These are phyloP conservation scores for Pugionium cornutum DNA, from an alignment of 345 rosid genomes.

Conservation along the genomic window DNA sequence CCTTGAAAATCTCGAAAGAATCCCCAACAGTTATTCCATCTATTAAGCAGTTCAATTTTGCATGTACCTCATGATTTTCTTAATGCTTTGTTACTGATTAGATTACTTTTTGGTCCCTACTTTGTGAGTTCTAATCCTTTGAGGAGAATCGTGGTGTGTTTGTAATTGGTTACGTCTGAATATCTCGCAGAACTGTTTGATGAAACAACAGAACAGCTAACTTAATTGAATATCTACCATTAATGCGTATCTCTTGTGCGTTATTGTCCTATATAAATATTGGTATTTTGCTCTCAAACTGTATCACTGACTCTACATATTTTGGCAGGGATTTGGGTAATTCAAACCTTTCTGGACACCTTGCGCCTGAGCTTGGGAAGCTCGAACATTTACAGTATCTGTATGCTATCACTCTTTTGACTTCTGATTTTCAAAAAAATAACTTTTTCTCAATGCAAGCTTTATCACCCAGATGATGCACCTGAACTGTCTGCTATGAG, in stretches of 20 bases:
- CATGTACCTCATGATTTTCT: slow-evolving; percentile 28
- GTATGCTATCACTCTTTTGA: slow-evolving; percentile 48
- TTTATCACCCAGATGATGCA: neutral
- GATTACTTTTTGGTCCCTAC: slow-evolving; percentile 25
- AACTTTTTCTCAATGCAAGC: neutral
- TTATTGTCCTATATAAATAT: neutral
- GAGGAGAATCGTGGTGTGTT: slow-evolving; percentile 14
- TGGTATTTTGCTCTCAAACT: neutral
- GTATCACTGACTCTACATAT: slow-evolving; percentile 8
- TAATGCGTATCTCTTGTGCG: neutral
- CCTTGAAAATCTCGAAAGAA: slow-evolving; percentile 26
- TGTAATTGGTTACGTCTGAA: slow-evolving; percentile 7
- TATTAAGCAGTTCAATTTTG: neutral
- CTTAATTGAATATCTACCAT: neutral
- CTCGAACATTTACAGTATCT: slow-evolving; percentile 82
- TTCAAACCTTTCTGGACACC: slow-evolving; percentile 73
- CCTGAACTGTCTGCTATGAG: too few relatives aligned
- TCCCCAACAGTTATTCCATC: slow-evolving; percentile 25
- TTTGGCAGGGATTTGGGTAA: slow-evolving; percentile 80
- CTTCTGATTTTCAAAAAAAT: neutral
- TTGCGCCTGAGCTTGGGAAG: slow-evolving; percentile 80
- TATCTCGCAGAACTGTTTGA: slow-evolving; percentile 22
- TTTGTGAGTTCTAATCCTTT: slow-evolving; percentile 24
- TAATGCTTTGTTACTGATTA: slow-evolving; percentile 12
- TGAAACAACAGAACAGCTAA: neutral